A percentile compares a stretch with the other conserved stretches of the same genome.
Conservation (phyloP, 2,329 filamentous ascomycete genomes). For the Chaetomium sp. region DNA sequence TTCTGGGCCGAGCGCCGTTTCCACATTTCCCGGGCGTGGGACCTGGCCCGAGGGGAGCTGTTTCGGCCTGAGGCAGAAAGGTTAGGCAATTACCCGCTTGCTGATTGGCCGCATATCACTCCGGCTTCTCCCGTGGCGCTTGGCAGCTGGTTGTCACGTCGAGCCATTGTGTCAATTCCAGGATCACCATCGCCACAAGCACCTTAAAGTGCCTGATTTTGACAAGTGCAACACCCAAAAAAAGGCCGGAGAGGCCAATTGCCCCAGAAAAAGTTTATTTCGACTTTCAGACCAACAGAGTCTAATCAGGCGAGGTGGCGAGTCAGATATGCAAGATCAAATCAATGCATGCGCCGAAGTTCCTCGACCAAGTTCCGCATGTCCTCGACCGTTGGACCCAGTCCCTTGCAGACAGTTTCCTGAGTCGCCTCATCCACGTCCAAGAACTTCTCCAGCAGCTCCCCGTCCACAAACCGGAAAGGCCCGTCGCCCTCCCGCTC, state of each 20-base stretch:
- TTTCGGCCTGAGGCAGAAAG: constrained; percentile 48
- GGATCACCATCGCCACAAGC: constrained; percentile 12
- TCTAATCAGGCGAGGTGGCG: too few relatives aligned
- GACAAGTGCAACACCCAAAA: background rate
- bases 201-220: background rate
- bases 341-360: constrained; percentile 61
- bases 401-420: constrained; percentile 55
- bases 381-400: constrained; percentile 63
- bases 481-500: constrained; percentile 73
- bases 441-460: constrained; percentile 84
- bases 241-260: constrained; percentile 8
- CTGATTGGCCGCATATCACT: constrained; percentile 47
- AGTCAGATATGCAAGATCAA: background rate
- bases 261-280: constrained; percentile 11
- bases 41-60: constrained; percentile 38
- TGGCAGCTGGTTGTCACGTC: constrained; percentile 20
- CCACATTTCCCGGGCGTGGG: constrained; percentile 33
- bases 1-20: constrained; percentile 35
- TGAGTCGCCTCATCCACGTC: constrained; percentile 65
- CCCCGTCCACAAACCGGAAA: constrained; percentile 87
- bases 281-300: background rate
- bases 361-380: constrained; percentile 65
- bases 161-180: constrained; percentile 20
- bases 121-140: constrained; percentile 33
- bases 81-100: constrained; percentile 45